Evolutionary conservation across 2,329 filamentous ascomycete genomes (phyloP).

Genomic region (Setomelanomma holmii): DNA sequence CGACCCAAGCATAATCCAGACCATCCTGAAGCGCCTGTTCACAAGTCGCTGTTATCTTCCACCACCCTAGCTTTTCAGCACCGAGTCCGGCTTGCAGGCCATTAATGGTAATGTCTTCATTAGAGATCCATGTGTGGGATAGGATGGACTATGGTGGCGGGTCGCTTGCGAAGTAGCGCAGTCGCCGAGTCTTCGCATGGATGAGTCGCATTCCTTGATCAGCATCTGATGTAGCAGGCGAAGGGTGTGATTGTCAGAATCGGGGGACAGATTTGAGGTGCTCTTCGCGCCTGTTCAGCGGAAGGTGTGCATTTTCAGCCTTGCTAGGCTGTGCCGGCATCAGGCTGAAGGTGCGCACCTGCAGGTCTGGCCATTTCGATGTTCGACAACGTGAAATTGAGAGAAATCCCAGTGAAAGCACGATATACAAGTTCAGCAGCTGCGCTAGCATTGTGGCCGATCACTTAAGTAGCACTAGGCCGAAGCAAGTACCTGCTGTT

Average conservation of each 20-base stretch:
- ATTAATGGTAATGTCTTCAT: background rate
- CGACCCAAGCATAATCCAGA: conserved; percentile 3
- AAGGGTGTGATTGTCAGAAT: background rate
- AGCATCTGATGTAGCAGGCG: too few species aligned
- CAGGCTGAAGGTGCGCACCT: too few species aligned
- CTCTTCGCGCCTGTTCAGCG: background rate
- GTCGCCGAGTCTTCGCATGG: too few species aligned
- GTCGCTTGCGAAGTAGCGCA: background rate
- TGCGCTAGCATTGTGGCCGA: too few species aligned
- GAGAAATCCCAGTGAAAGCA: too few species aligned
- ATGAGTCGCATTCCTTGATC: background rate
- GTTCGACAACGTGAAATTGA: too few species aligned
- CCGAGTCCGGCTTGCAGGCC: background rate
- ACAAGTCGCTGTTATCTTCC: background rate
- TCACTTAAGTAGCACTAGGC: too few species aligned
- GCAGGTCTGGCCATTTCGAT: too few species aligned
- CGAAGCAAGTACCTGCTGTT: too few species aligned
- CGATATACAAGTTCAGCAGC: too few species aligned
- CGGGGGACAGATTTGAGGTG: background rate
- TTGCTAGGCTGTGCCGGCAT: too few species aligned
- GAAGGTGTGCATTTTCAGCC: too few species aligned
- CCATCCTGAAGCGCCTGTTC: background rate
- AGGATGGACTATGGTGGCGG: background rate
- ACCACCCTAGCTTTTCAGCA: background rate
- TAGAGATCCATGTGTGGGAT: conserved; percentile 2